These are phyloP conservation scores for Ophiostoma tasmaniense DNA, from an alignment of 2,329 filamentous ascomycete species.

Conservation along the genomic window DNA sequence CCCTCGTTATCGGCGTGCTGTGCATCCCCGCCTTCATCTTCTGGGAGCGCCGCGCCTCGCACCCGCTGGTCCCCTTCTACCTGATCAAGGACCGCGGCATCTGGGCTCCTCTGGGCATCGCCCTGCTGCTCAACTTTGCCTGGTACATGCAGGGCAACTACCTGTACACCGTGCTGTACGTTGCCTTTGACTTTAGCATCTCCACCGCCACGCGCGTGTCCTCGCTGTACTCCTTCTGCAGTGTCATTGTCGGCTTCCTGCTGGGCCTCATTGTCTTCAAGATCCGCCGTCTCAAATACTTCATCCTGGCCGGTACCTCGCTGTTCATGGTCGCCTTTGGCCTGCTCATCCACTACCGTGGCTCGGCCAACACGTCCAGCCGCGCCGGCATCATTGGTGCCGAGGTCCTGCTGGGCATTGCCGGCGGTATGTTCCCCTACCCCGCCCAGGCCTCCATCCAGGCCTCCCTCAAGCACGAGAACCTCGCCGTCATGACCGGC, in stretches of 20 bases:
- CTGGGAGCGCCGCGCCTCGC: conserved; percentile 38
- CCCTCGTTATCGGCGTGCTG: conserved; percentile 37
- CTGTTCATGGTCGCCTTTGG: conserved; percentile 59
- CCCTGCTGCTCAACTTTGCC: conserved; percentile 44
- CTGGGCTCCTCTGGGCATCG: conserved; percentile 55
- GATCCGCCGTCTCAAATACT: conserved; percentile 52
- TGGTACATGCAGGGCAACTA: conserved; percentile 59
- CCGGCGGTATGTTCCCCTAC: conserved; percentile 53
- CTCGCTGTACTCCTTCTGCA: conserved; percentile 49
- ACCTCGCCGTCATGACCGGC: conserved; percentile 56
- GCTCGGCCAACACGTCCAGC: conserved; percentile 34
- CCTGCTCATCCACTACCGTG: conserved; percentile 55
- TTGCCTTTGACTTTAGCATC: conserved; percentile 52
- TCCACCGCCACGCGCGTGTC: conserved; percentile 49
- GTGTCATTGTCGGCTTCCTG: conserved; percentile 48
- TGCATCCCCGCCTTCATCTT: conserved; percentile 44
- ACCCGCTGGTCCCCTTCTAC: conserved; percentile 51
- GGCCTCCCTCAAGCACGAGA: conserved; percentile 35
- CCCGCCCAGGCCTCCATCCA: conserved; percentile 40
- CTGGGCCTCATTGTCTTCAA: conserved; percentile 49
- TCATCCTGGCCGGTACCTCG: conserved; percentile 51
- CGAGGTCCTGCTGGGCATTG: conserved; percentile 54
- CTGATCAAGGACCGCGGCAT: conserved; percentile 56
- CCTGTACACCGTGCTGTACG: conserved; percentile 53
- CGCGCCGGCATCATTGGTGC: conserved; percentile 53